Evolutionary conservation across 208 protist genomes (phyloP), one percentile per base, ranked within the genome.

Genomic region (Crithidia mellificae): DNA sequence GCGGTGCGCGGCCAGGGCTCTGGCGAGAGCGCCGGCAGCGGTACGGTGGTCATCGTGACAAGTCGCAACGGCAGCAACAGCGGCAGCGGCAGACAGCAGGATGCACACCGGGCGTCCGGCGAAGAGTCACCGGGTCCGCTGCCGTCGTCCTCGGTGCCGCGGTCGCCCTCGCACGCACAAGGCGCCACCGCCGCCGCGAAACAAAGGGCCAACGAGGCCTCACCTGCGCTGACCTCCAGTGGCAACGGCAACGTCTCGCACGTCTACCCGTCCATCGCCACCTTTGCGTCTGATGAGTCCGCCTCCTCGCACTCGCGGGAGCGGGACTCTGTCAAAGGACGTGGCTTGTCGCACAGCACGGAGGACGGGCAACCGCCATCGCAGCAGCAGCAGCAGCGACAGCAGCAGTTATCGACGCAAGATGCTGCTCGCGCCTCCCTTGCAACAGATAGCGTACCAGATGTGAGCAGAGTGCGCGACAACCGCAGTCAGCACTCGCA

Each of bases 241-340:
- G 14, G 32, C 32, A 30, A 27, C 30, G 15, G 24, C 6, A 62
- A 32, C 25, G 55, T 36, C 24, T 15, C 20, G 12, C 36, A 50
- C 55, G 17, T 34, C 17, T 36, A 62, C 25, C 55, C 55, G 20
- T 62, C 39, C 36, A 62, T 62, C 14, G 55, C 55, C 25, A 62
- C 20, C 41, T 62, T 62, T 25, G 36, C 22, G 2, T 54, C 59
- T 1, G 22, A 65, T 6, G 32, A 44, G n/a, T 46, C 46, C 32
- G 24, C 19, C 22, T 55, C 59, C 1, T 44, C 34, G 29, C 46
- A 30, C 15, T 55, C 59, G 1, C 59, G 14, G 0, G 41, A 51
- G 25, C 22, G 12, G 12, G 30, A 24, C 8, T 6, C 41, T 6
- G 34, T 1, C 53, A 34, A 1, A 19, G 14, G 20, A 25, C 51